Evolutionary conservation across 768 basidiomycete species (phyloP), one percentile per base, ranked within the genome.

Genomic region (Jaapia argillacea): DNA sequence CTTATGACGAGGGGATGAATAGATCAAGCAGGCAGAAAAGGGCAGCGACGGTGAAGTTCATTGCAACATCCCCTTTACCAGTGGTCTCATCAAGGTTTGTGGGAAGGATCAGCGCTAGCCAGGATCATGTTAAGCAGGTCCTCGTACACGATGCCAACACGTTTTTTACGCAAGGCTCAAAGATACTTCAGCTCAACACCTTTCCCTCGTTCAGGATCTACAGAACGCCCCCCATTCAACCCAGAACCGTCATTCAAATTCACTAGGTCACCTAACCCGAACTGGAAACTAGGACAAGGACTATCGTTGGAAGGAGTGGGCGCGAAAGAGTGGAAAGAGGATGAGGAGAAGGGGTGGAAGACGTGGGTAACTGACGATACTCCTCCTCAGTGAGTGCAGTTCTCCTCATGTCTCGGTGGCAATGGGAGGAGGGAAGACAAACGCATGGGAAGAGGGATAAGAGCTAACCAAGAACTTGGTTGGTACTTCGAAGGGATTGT

Each of bases 201-300:
- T n/a, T n/a, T n/a, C n/a, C n/a, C n/a, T n/a, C n/a, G n/a, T n/a
- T n/a, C n/a, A n/a, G n/a, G n/a, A n/a, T n/a, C n/a, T n/a, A n/a
- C n/a, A n/a, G n/a, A n/a, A 7, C 10, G 37, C 10, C 47, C 47
- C 4, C 35, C 35, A 26, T 49, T 49, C 51, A 49, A 48, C 40
- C 13, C 41, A 10, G 36, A 38, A 14, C 51, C 52, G 14, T 47
- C 58, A 5, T 70, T 70, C 43, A 57, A 51, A 48, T 49, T 61
- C 26, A 68, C 66, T 7, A 48, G 53, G 22, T 46, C 67, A 10
- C 69, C 70, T 1, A 64, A 64, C 52, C 65, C 68, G 18, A 44
- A 42, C 16, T 75, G 73, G 75, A 61, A 59, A 20, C 53, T 65
- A 24, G 71, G 71, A 26, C 61, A 69, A 31, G 67, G 69, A 13